phyloP scores from a whole-genome alignment of 352 stramenopile species.

The Phytophthora uliginosa region DNA sequence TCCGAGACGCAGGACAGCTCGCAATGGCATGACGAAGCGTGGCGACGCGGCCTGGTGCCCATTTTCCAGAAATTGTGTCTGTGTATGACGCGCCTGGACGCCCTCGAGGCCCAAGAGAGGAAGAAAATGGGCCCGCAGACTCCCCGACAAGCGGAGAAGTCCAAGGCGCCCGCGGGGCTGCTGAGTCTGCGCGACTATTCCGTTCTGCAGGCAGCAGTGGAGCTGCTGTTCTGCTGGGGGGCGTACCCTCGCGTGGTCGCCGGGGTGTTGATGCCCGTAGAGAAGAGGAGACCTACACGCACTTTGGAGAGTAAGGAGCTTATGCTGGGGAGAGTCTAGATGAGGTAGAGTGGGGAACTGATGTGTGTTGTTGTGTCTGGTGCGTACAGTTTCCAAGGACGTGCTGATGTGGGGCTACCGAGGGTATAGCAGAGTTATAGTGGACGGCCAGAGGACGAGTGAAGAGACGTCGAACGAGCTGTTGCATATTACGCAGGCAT shows the following conservation, averaged over 20 bases:
- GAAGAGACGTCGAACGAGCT: slow-evolving; percentile 41
- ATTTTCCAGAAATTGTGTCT: slow-evolving; percentile 50
- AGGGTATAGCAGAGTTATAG: slow-evolving; percentile 22
- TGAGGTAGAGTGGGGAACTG: background rate
- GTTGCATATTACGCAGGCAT: slow-evolving; percentile 47
- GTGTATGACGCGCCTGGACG: slow-evolving; percentile 61
- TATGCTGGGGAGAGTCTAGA: background rate
- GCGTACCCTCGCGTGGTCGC: slow-evolving; percentile 60
- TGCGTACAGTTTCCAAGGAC: slow-evolving; percentile 57
- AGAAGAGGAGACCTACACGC: slow-evolving; percentile 76
- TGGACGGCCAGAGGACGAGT: slow-evolving; percentile 14
- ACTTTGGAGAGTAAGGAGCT: slow-evolving; percentile 77
- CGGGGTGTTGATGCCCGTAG: slow-evolving; percentile 66
- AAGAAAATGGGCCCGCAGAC: slow-evolving; percentile 11
- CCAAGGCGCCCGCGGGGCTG: slow-evolving; percentile 67
- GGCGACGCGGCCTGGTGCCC: slow-evolving; percentile 49
- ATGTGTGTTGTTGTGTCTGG: slow-evolving; percentile 2
- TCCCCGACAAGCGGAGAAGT: slow-evolving; percentile 27
- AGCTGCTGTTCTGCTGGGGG: slow-evolving; percentile 82
- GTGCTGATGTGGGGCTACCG: slow-evolving; percentile 61
- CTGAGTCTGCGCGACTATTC: slow-evolving; percentile 90
- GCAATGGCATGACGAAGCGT: slow-evolving; percentile 38
- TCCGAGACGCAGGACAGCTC: slow-evolving; percentile 8
- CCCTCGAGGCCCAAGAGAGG: slow-evolving; percentile 41
- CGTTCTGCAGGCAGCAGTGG: slow-evolving; percentile 79